A percentile compares a stretch with the other conserved stretches of the same genome.
These are phyloP conservation scores for Kodamaea plutei DNA, from an alignment of 1,139 yeast species.

Conservation along the genomic window DNA sequence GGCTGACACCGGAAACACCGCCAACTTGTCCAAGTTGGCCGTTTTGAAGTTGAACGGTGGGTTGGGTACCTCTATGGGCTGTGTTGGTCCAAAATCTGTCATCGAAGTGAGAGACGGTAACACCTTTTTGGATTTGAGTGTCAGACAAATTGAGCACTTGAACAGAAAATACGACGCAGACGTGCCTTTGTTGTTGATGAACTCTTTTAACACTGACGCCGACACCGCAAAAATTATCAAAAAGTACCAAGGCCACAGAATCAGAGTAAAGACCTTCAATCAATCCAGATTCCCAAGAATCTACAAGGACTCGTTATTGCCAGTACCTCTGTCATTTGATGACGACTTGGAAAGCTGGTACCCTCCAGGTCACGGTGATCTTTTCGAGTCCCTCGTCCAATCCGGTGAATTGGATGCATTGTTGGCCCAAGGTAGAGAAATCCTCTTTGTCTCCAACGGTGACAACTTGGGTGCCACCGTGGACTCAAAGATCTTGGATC, in stretches of 20 bases:
- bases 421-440: constrained; percentile 90
- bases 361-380: constrained; percentile 99
- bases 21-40: constrained; percentile 77
- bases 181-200: constrained; percentile 95
- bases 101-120: constrained; percentile 98
- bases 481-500: constrained; percentile 83
- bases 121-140: constrained; percentile 90
- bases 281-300: constrained; percentile 97
- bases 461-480: constrained; percentile 98
- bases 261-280: constrained; percentile 92
- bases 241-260: constrained; percentile 95
- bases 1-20: constrained; percentile 27
- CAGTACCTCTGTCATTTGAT: constrained; percentile 77
- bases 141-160: constrained; percentile 93
- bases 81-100: constrained; percentile 97
- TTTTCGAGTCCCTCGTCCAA: constrained; percentile 83
- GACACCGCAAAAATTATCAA: constrained; percentile 95
- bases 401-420: constrained; percentile 91
- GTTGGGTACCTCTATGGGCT: constrained; percentile 98
- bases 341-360: constrained; percentile 89
- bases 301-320: constrained; percentile 87
- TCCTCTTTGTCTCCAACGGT: constrained; percentile 93
- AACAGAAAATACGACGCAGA: constrained; percentile 88
- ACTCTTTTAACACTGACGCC: constrained; percentile 94
- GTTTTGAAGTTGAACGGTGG: constrained; percentile 97